Evolutionary conservation across 2,329 filamentous ascomycete species (phyloP).

Genomic region (Botryotinia convoluta): DNA sequence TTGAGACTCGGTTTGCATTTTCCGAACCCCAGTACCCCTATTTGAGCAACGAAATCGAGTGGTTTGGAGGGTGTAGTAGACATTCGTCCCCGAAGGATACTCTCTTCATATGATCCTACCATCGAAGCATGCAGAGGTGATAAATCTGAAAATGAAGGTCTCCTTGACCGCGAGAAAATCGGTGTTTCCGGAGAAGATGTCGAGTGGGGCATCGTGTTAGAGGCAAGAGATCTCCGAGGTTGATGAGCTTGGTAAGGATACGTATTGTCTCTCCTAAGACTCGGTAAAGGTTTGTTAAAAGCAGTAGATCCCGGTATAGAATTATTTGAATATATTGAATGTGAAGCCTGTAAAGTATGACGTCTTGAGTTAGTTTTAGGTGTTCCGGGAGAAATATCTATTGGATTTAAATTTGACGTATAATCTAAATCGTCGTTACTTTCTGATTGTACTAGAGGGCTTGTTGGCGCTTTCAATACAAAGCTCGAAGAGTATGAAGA

Average conservation of each 20-base stretch:
- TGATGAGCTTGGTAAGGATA: slow-evolving; percentile 78
- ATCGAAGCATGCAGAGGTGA: slow-evolving; percentile 86
- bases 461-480: slow-evolving; percentile 83
- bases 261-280: slow-evolving; percentile 56
- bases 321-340: slow-evolving; percentile 46
- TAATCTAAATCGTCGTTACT: slow-evolving; percentile 77
- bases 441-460: slow-evolving; percentile 83
- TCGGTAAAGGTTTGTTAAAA: slow-evolving; percentile 45
- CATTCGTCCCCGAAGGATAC: slow-evolving; percentile 91
- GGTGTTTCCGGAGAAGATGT: slow-evolving; percentile 50
- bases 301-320: slow-evolving; percentile 41
- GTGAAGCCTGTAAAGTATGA: slow-evolving; percentile 69
- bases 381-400: slow-evolving; percentile 45
- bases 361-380: slow-evolving; percentile 51
- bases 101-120: slow-evolving; percentile 98
- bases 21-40: slow-evolving; percentile 85
- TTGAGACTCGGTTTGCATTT: slow-evolving; percentile 82
- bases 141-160: slow-evolving; percentile 71
- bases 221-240: slow-evolving; percentile 71
- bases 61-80: slow-evolving; percentile 93
- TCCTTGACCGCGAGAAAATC: slow-evolving; percentile 53
- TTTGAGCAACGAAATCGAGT: slow-evolving; percentile 89
- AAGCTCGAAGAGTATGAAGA: slow-evolving; percentile 78
- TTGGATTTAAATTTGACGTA: slow-evolving; percentile 50
- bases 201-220: slow-evolving; percentile 46